Evolutionary conservation across 257 asterid genomes (phyloP).

Genomic region (Petrea volubilis): DNA sequence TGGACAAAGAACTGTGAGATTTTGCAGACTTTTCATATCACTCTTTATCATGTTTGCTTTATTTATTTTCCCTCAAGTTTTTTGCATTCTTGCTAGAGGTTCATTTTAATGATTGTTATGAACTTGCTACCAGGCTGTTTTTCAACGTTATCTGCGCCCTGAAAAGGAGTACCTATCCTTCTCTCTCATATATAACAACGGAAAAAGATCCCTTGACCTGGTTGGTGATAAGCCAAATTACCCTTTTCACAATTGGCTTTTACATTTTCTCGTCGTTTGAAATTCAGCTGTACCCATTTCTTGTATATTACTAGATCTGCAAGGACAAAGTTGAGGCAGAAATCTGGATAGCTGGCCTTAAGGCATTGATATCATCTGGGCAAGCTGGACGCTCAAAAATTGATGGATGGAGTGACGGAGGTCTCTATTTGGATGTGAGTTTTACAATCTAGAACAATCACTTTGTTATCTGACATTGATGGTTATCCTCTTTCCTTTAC

Average conservation of each 20-base stretch:
- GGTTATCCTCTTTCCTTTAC: background rate
- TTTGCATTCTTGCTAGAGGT: slow-evolving; percentile 4
- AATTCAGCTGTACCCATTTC: slow-evolving; percentile 14
- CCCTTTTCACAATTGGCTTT: background rate
- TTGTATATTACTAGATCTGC: slow-evolving; percentile 57
- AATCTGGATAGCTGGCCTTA: slow-evolving; percentile 89
- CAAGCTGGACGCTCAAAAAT: slow-evolving; percentile 89
- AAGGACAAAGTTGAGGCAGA: slow-evolving; percentile 95
- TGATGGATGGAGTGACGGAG: slow-evolving; percentile 95
- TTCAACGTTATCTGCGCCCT: slow-evolving; percentile 80
- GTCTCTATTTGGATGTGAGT: slow-evolving; percentile 77
- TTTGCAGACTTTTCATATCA: slow-evolving; percentile 11
- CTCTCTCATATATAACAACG: slow-evolving; percentile 87
- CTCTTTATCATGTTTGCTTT: slow-evolving; percentile 20
- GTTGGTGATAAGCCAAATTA: slow-evolving; percentile 47
- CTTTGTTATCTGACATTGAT: slow-evolving; percentile 1
- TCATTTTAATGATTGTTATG: slow-evolving; percentile 14
- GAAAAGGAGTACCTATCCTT: slow-evolving; percentile 92
- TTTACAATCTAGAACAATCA: slow-evolving; percentile 15
- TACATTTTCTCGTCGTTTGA: slow-evolving; percentile 9
- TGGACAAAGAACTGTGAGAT: slow-evolving; percentile 95
- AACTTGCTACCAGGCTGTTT: slow-evolving; percentile 67
- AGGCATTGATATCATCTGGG: slow-evolving; percentile 73
- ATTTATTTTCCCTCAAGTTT: background rate
- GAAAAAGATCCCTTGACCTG: slow-evolving; percentile 96